phyloP scores from a whole-genome alignment of 331 rosid species.

The Pyrus hybrid region DNA sequence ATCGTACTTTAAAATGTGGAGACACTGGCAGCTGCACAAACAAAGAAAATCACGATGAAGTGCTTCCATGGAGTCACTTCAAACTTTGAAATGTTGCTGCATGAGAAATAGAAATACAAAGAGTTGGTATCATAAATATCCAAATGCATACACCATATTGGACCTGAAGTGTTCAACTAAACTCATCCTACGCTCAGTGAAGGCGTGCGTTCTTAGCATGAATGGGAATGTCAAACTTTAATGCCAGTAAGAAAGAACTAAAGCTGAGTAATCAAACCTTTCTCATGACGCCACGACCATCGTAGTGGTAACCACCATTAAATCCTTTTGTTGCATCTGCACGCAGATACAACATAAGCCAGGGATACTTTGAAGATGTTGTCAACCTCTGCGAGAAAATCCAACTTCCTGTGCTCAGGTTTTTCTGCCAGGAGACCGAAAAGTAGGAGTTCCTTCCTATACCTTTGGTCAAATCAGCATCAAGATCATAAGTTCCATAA shows the following conservation, averaged over 20 bases:
- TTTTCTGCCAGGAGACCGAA: constrained; percentile 40
- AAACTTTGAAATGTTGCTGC: background rate
- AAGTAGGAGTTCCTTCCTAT: constrained; percentile 31
- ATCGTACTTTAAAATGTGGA: constrained; percentile 42
- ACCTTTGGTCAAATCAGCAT: constrained; percentile 29
- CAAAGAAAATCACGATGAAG: background rate
- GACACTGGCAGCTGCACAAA: constrained; percentile 37
- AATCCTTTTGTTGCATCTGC: constrained; percentile 41
- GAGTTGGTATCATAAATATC: too few relatives aligned
- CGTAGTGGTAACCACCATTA: constrained; percentile 50
- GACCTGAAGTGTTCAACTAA: background rate
- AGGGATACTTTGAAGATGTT: constrained; percentile 45
- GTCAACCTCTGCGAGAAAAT: constrained; percentile 31
- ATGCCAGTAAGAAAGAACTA: background rate
- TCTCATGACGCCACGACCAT: constrained; percentile 42
- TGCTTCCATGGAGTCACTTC: background rate
- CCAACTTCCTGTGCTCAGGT: constrained; percentile 43
- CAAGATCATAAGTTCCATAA: constrained; percentile 51
- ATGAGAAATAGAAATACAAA: background rate
- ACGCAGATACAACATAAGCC: constrained; percentile 55
- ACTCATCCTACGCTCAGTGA: background rate
- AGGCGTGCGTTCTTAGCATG: background rate
- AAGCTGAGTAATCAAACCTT: constrained; percentile 22
- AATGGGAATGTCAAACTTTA: background rate
- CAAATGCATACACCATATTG: background rate